A percentile compares a stretch with the other conserved stretches of the same genome.
phyloP scores from a whole-genome alignment of 768 basidiomycete species.

The Auricularia cornea region DNA sequence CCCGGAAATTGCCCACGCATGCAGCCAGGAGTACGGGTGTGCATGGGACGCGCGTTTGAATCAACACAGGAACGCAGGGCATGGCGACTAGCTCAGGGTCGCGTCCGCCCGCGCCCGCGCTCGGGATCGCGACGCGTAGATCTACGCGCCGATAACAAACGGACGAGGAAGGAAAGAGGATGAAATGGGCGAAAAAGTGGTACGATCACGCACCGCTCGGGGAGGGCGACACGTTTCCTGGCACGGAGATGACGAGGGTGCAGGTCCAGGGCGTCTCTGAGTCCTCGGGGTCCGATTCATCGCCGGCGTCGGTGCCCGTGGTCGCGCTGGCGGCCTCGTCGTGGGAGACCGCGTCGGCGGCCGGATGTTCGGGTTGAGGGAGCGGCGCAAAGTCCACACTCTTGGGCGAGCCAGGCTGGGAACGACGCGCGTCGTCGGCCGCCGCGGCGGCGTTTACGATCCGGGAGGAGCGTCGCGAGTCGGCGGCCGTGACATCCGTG shows the following conservation, averaged over 20 bases:
- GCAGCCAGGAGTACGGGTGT: no score
- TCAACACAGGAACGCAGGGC: no score
- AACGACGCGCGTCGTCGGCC: background rate
- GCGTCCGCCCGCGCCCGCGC: no score
- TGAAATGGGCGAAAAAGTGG: no score
- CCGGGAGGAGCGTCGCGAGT: background rate
- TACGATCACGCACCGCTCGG: background rate
- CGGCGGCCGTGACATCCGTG: background rate
- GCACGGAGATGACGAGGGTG: slow-evolving; percentile 45
- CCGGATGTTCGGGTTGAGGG: background rate
- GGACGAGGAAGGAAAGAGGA: no score
- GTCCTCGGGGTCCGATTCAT: slow-evolving; percentile 91
- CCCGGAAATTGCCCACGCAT: no score
- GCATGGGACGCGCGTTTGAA: no score
- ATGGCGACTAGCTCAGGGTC: no score
- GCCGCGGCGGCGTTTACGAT: background rate
- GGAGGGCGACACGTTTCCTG: background rate
- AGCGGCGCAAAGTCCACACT: background rate
- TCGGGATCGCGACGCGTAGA: no score
- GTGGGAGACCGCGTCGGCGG: background rate
- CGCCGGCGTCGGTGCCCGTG: slow-evolving; percentile 31
- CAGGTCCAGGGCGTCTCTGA: slow-evolving; percentile 96
- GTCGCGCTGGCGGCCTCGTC: background rate
- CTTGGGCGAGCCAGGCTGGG: background rate
- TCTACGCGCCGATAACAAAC: no score